Base-by-base conservation (phyloP, 192 early-diverging fungal genomes). In the Lobulomyces angularis region DNA sequence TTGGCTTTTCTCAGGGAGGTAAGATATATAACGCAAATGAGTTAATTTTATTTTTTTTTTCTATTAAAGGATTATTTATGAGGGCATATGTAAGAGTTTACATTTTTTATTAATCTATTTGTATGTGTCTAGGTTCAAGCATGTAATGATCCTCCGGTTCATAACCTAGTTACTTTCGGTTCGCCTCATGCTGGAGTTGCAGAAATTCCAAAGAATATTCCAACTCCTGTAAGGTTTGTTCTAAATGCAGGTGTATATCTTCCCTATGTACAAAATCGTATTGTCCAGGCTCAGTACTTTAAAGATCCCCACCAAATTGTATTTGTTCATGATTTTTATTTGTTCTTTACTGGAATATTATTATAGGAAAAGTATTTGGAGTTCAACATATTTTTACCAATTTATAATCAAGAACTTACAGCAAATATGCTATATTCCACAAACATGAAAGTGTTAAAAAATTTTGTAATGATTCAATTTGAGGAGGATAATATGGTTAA, bases 261-360 rank as follows among this genome's bases (percentile, higher is more conserved):
- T 25, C 61, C 66, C 29, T 94, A 87, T 65, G 70, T 92, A 16
- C 81, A 87, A 11, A 60, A 77, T 43, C 76, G 81, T 46, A 60
- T 90, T 3, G 63, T 97, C 6, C 94, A 88, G 64, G 94, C 91
- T 3, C 94, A 97, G 64, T 97, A 95, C 43, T 97, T 74, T 50
- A 88, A 88, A 45, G 80, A 78, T 31, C 43, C 43, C 20, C 29
- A 39, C 7, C 45, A 61, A 22, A 18, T 44, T 3, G 27, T 50
- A 4, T 11, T 4, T 8, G 22, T 9, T n/a, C 2, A 48, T 14
- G 27, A 9, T 23, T n/a, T 2, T 0, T n/a, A 22, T 7, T 7
- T 20, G n/a, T 25, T 29, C 7, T 30, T 29, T 39, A 37, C n/a
- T 11, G 35, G 8, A 32, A 6, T 11, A 35, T 20, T 41, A 34